Percentiles rank a stretch among this genome's conserved stretches.
phyloP scores from a whole-genome alignment of 2,329 filamentous ascomycete species.

The Botrytis deweyae region DNA sequence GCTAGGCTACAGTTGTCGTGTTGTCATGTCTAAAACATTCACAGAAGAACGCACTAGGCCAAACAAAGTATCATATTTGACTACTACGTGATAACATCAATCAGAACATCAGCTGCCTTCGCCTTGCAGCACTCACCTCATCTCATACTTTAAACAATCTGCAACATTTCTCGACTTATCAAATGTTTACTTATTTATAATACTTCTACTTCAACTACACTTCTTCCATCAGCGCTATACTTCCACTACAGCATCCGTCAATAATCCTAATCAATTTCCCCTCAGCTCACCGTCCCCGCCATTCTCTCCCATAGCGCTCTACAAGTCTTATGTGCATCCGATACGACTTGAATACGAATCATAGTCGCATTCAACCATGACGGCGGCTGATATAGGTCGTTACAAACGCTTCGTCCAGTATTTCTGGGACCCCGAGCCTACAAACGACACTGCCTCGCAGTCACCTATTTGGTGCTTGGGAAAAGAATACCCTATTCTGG shows the following conservation, averaged over 20 bases:
- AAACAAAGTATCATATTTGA: neutral
- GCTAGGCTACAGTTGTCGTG: neutral
- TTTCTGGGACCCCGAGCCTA: constrained; percentile 88
- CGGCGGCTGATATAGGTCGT: constrained; percentile 71
- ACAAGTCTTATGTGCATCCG: constrained; percentile 16
- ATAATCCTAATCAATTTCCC: neutral
- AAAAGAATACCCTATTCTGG: constrained; percentile 48
- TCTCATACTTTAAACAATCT: neutral
- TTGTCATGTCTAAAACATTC: neutral
- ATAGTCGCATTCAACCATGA: constrained; percentile 43
- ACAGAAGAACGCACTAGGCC: neutral
- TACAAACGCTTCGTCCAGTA: constrained; percentile 83
- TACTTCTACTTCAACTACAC: neutral
- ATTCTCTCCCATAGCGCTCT: neutral
- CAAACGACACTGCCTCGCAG: constrained; percentile 68
- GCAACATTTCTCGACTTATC: neutral
- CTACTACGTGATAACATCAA: neutral
- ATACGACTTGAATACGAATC: neutral
- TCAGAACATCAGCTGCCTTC: constrained; percentile 13
- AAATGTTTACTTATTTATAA: neutral
- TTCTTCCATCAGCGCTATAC: neutral
- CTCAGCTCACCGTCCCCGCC: constrained; percentile 4
- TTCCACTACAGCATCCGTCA: neutral
- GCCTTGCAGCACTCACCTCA: constrained; percentile 7
- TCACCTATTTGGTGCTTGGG: constrained; percentile 84